phyloP scores from a whole-genome alignment of 495 filamentous ascomycete genomes.

The Talaromyces proteolyticus region DNA sequence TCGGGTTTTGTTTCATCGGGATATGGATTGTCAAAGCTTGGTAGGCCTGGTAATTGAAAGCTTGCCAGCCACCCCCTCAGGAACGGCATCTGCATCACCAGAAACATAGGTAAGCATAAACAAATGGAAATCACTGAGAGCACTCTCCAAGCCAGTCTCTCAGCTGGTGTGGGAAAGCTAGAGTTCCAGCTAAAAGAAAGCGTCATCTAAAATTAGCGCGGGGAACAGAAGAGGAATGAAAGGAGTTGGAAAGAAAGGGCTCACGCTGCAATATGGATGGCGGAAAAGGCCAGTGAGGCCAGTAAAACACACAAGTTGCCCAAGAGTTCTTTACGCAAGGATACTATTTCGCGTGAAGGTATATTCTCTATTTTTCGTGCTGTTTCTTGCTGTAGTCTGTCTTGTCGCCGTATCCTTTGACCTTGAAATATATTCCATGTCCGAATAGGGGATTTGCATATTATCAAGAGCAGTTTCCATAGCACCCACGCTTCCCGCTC shows the following conservation, averaged over 20 bases:
- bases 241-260: neutral
- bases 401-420: too few species aligned
- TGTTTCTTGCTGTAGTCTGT: neutral
- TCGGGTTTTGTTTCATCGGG: neutral
- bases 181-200: constrained; percentile 12
- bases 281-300: neutral
- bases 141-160: constrained; percentile 8
- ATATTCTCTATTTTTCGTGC: neutral
- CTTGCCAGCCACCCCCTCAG: neutral
- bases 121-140: constrained; percentile 3
- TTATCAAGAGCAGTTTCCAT: neutral
- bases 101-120: neutral
- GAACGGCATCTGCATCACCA: neutral
- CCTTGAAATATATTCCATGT: neutral
- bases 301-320: constrained; percentile 2
- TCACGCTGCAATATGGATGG: constrained; percentile 11
- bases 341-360: neutral
- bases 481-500: neutral
- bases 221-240: neutral
- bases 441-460: neutral
- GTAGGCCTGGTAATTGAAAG: neutral
- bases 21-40: neutral
- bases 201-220: neutral
- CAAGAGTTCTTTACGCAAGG: neutral
- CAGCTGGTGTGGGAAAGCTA: constrained; percentile 7